Conservation (phyloP, 768 basidiomycete species). For the Lactarius pseudohatsudake region DNA sequence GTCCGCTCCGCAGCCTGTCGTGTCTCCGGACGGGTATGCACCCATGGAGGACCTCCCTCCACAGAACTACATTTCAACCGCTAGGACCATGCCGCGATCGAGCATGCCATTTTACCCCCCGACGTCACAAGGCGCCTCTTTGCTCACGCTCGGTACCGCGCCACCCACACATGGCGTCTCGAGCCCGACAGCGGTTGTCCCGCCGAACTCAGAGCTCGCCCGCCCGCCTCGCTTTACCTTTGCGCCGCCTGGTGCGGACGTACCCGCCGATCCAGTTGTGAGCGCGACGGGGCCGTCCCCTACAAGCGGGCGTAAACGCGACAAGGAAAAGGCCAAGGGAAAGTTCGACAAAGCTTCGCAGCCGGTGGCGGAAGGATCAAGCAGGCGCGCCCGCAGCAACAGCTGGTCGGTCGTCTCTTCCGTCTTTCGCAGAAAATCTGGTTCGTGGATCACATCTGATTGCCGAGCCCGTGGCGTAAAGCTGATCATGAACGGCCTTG, state of each 20-base stretch:
- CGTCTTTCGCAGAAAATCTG: conserved; percentile 22
- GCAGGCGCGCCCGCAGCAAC: conserved; percentile 16
- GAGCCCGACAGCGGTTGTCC: conserved; percentile 11
- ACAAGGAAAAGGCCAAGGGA: conserved; percentile 11
- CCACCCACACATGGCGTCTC: neutral
- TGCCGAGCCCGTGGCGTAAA: neutral
- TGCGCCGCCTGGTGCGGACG: conserved; percentile 14
- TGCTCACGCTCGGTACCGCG: neutral
- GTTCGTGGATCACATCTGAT: conserved; percentile 16
- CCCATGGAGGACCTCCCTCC: conserved; percentile 18
- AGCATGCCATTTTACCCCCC: conserved; percentile 11
- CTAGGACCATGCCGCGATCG: conserved; percentile 1
- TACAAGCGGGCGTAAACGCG: conserved; percentile 12
- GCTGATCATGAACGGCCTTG: neutral
- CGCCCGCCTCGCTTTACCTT: conserved; percentile 22
- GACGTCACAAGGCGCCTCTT: conserved; percentile 3
- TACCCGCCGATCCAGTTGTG: conserved; percentile 17
- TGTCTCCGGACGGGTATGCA: conserved; percentile 15
- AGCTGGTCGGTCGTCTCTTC: conserved; percentile 22
- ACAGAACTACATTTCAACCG: conserved; percentile 10
- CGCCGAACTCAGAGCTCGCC: conserved; percentile 22
- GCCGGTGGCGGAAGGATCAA: conserved; percentile 8
- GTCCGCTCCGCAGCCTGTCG: neutral
- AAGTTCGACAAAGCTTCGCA: conserved; percentile 15
- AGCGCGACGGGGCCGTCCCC: neutral